Base-by-base conservation (phyloP, 257 asterid genomes). In the Scutellaria baicalensis region DNA sequence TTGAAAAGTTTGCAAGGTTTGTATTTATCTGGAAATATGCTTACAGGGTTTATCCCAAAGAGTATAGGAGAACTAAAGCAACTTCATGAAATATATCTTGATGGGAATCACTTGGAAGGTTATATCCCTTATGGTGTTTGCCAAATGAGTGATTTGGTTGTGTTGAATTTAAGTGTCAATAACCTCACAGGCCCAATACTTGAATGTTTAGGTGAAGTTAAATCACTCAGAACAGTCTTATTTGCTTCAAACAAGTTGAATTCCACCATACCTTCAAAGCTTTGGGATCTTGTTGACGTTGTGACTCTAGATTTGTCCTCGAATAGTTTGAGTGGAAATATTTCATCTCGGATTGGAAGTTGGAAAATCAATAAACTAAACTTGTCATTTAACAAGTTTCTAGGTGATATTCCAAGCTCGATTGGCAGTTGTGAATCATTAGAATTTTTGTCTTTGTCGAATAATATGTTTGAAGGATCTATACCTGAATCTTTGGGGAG, bases 1-100 rank as follows among this genome's bases (percentile, higher is more conserved):
- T 54, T 77, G 31, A 68, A 47, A 14, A 31, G 54, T 11, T 20
- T 80, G 63, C 23, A 9, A 11, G 6, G 4, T 16, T n/a, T 83
- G 16, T 6, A 18, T 42, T 5, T 80, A 3, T 3, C 21, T 5
- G 12, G 6, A 4, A 82, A 80, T 44, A 10, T 59, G 31, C n/a
- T 83, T n/a, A 55, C 76, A 3, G 85, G 83, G 0, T 5, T 8
- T 27, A 74, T 80, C 16, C 85, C 85, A 8, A 21, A 42, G 13
- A 17, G 66, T 12, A 11, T 82, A 1, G 83, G 75, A 3, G 14
- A 67, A 13, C 7, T 67, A 6, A 52, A 33, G 33, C 33, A 62
- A 6, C 69, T 83, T 3, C 71, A 55, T 31, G 12, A 31, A 1
- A 1, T 83, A 31, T 2, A 11, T 52, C 76, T 80, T 2, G 21